Base-by-base conservation (phyloP, 225 moss, liverwort and hornwort species). In the Sphagnum tenellum region DNA sequence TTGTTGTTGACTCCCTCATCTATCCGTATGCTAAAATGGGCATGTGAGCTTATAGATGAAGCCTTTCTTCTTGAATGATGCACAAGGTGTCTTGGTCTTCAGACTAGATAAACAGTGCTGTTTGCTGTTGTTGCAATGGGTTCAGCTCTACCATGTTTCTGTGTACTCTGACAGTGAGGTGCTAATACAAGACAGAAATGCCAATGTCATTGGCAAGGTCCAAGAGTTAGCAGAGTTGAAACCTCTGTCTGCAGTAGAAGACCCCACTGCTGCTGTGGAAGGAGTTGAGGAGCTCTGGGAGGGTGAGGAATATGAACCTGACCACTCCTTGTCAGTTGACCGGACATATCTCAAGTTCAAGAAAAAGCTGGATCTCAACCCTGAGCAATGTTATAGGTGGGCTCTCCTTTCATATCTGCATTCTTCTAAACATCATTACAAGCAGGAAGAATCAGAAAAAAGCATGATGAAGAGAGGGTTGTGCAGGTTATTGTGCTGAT, bases 331-430 rank as follows among this genome's bases (percentile, higher is more conserved):
- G 7, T 78, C 77, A 62, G 89, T 81, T 8, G 95, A 91, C 71
- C 81, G 77, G 64, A 88, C 89, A 1, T 96, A 89, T 70, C 84
- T 96, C 46, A 88, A 81, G 76, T 96, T 96, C 61, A 96, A 92
- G 76, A 92, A 88, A 67, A 82, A 81, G 64, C 49, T 96, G 67
- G 95, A 96, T 77, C 49, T 75, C 66, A 77, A 76, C 68, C 92
- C 89, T 3, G 88, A 96, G 67, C 92, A 89, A 74, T 96, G 95
- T 72, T 83, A 88, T 55, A 86, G 89, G n/a, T n/a, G n/a, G n/a
- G n/a, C n/a, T n/a, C n/a, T n/a, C n/a, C n/a, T n/a, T n/a, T n/a
- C n/a, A n/a, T n/a, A n/a, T n/a, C n/a, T n/a, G n/a, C n/a, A n/a
- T n/a, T 53, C 7, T 47, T 10, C 46, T 68, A 7, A n/a, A n/a